Evolutionary conservation across 139 green algal species (phyloP), one percentile per base, ranked within the genome.

Genomic region (Coccomyxa sp.): DNA sequence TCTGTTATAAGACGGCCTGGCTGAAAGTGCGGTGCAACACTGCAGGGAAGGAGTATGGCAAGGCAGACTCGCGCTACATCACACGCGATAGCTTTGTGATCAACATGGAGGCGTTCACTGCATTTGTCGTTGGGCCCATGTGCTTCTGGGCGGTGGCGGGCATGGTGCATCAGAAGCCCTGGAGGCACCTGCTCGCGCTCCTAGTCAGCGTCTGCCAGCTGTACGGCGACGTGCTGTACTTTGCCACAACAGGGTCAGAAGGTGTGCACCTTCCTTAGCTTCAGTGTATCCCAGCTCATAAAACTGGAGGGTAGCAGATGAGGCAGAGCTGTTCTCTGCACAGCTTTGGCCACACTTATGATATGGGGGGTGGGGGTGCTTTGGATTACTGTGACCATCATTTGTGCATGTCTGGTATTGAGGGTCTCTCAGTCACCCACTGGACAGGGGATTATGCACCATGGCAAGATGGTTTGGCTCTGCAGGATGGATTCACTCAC

Each of bases 141-240:
- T 97, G 90, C 83, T 84, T 95, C 40, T 58, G 92, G 44, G 81
- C 86, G 55, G 81, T 90, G 40, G 90, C 84, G 50, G 90, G 78
- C 38, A 84, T 84, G 29, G n/a, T 76, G 6, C 58, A 72, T 7
- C 22, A 73, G 74, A 69, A 75, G 29, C 58, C 76, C 22, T 98
- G 88, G 87, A 83, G 93, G 34, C 89, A 88, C 73, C 84, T 83
- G 0, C 69, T 92, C 14, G 89, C 93, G 79, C 31, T 95, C 9
- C n/a, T 94, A 8, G 88, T 97, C 22, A 93, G 89, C 0, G 38
- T 94, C n/a, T 89, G 92, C 6, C 94, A 98, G 83, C 78, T 97
- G 8, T 98, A 98, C 70, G 94, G 94, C 12, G 92, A 95, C 44
- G 87, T 97, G 39, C 82, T 98, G 36, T 98, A 98, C 82, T 98